Base-by-base conservation (phyloP, 768 basidiomycete species). In the Tephrocybe rancida region DNA sequence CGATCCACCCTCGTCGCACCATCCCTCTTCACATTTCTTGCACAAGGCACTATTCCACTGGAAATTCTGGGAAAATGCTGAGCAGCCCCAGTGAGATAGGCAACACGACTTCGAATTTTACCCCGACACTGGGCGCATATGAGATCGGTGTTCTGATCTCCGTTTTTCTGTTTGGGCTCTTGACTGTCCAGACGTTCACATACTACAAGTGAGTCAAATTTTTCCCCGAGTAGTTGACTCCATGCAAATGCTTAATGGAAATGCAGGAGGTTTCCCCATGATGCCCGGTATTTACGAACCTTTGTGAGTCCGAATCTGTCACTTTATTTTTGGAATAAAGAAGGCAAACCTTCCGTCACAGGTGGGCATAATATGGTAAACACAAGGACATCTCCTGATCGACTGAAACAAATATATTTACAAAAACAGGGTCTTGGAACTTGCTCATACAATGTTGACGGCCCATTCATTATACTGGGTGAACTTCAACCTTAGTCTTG, bases 341-440 rank as follows among this genome's bases (percentile, higher is more conserved):
- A 19, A 16, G 29, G n/a, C 14, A 16, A 38, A 37, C 14, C 34
- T 18, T 14, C 11, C 16, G 22, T 6, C n/a, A 25, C 29, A 58
- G 56, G 56, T 58, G 2, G 56, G 46, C 18, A n/a, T 41, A 10
- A 35, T 58, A 39, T 57, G 56, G 56, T 49, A 19, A 46, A n/a
- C n/a, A n/a, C n/a, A n/a, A n/a, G n/a, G 44, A 3, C 18, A 32
- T 47, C 8, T 18, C 4, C 9, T 9, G n/a, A 27, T n/a, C 44
- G 7, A 9, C 1, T 14, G 14, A 32, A 32, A 32, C 13, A 3
- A 18, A 18, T 16, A 48, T n/a, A 22, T 19, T 27, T 32, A 10
- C 7, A n/a, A 27, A 3, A 24, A 24, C 18, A 57, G 56, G 56
- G 22, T n/a, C 2, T 35, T 57, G 38, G 55, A 57, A 11, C 21